phyloP scores from a whole-genome alignment of 176 grass and related monocot genomes.

The Rhynchospora breviuscula region DNA sequence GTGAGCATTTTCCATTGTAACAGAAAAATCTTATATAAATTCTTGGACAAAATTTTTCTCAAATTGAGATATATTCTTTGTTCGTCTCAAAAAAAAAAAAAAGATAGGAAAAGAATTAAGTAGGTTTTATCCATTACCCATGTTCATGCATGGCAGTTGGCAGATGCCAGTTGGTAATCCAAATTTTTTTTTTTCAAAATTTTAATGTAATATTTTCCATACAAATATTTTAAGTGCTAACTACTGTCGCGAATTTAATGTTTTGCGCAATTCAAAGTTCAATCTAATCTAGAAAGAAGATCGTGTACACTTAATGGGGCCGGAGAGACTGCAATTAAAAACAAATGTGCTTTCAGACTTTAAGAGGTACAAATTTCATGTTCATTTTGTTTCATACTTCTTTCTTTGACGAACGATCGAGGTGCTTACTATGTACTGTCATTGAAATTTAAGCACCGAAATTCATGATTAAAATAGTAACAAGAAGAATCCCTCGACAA shows the following conservation, averaged over 20 bases:
- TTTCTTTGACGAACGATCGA: neutral
- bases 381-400: neutral
- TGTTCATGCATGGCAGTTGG: neutral
- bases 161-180: neutral
- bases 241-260: neutral
- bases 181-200: neutral
- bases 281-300: constrained; percentile 15
- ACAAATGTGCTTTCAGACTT: neutral
- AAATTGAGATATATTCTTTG: neutral
- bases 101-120: neutral
- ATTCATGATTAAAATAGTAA: neutral
- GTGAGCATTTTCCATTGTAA: neutral
- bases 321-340: neutral
- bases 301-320: neutral
- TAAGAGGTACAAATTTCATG: neutral
- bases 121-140: neutral
- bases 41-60: neutral
- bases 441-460: neutral
- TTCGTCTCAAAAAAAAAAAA: neutral
- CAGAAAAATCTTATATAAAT: neutral
- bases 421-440: neutral
- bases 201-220: neutral
- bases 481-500: too few species aligned
- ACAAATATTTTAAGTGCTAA: neutral
- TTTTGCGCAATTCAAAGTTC: neutral